A percentile compares a stretch with the other conserved stretches of the same genome.
Conservation (phyloP, 768 basidiomycete genomes). For the Punctularia strigosozonata region DNA sequence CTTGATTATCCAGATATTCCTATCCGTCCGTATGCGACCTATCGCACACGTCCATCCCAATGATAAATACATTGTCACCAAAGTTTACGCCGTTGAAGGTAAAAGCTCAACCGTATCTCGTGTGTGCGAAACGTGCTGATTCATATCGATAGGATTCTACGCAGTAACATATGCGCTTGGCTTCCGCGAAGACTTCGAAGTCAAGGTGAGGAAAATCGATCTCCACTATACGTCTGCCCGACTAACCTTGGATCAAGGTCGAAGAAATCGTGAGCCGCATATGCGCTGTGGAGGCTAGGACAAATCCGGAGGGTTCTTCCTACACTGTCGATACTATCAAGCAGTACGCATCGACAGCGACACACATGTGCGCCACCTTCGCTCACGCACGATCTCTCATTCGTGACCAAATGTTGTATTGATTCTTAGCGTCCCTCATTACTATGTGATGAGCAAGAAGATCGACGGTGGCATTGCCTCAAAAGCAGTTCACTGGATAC, state of each 20-base stretch:
- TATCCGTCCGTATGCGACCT: conserved; percentile 43
- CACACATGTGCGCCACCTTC: conserved; percentile 40
- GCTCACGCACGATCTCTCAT: background rate
- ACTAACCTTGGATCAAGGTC: conserved; percentile 15
- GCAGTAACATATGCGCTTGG: conserved; percentile 48
- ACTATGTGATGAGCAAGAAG: conserved; percentile 35
- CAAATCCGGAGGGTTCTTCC: conserved; percentile 21
- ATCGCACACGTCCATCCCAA: conserved; percentile 33
- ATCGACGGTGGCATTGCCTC: conserved; percentile 21
- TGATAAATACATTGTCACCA: conserved; percentile 45
- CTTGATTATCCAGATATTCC: conserved; percentile 46
- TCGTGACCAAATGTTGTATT: background rate
- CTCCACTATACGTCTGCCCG: background rate
- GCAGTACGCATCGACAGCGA: conserved; percentile 26
- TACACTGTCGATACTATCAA: conserved; percentile 29
- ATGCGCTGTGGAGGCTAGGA: conserved; percentile 32
- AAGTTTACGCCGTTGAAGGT: conserved; percentile 46
- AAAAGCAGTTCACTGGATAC: conserved; percentile 26
- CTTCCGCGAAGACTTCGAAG: conserved; percentile 49
- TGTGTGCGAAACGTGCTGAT: background rate
- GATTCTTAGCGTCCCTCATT: conserved; percentile 39
- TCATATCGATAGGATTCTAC: conserved; percentile 36
- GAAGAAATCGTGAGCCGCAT: conserved; percentile 39
- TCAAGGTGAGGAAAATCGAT: conserved; percentile 21
- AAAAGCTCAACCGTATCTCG: background rate